These are phyloP conservation scores for Citrullus mucosospermus DNA, from an alignment of 306 rosid genomes.

Conservation along the genomic window DNA sequence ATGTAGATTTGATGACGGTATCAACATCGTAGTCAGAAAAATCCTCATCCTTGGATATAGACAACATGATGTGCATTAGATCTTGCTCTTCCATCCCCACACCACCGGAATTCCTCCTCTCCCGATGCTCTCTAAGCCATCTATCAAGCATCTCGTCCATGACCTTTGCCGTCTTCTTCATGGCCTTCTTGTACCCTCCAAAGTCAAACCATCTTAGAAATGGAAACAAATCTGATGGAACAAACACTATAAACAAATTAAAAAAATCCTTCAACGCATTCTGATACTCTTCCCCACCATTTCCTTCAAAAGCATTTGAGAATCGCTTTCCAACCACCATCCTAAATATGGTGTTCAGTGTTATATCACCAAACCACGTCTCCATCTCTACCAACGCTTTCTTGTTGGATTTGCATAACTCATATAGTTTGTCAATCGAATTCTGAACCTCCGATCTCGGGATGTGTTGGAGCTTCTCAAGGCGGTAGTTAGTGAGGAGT, in stretches of 20 bases:
- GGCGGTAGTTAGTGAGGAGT: constrained; percentile 40
- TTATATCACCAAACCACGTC: constrained; percentile 22
- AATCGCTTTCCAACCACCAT: neutral
- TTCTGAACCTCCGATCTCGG: constrained; percentile 10
- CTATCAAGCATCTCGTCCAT: neutral
- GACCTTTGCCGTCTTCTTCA: neutral
- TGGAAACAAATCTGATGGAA: constrained; percentile 45
- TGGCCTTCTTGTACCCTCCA: constrained; percentile 39
- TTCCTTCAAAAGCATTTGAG: constrained; percentile 11
- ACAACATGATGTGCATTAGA: neutral
- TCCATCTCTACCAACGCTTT: constrained; percentile 16
- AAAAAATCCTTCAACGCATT: constrained; percentile 30
- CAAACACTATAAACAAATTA: constrained; percentile 31
- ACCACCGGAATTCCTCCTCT: neutral
- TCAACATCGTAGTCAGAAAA: neutral
- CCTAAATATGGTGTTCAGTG: constrained; percentile 35
- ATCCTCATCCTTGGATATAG: neutral
- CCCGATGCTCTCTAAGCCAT: neutral
- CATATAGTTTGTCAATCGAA: neutral
- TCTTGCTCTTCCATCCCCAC: neutral
- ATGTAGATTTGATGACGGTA: neutral
- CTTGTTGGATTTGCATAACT: neutral
- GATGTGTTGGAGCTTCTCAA: constrained; percentile 33
- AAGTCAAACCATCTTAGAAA: constrained; percentile 45
- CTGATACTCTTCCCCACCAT: constrained; percentile 24